Base-by-base conservation (phyloP, 2,329 filamentous ascomycete species). In the Trichophyton rubrum region DNA sequence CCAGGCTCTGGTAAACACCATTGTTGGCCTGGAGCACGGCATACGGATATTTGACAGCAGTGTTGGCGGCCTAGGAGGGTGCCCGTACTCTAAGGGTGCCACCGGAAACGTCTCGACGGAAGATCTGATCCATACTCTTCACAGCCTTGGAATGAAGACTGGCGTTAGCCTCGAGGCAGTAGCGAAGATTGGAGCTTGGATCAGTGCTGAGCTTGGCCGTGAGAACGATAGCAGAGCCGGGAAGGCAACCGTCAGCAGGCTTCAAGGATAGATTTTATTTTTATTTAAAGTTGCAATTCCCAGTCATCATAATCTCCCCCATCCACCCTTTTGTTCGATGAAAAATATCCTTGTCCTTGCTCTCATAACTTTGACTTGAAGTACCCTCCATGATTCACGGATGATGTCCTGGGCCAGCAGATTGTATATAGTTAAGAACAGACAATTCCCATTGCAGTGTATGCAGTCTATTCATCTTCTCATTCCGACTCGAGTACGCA, bases 61-160 rank as follows among this genome's bases (percentile, higher is more conserved):
- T 57, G 84, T 86, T 5, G 83, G 79, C 15, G 84, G 84, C 0
- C 73, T 86, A 17, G 84, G 84, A 43, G 84, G 84, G 0, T 86
- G 84, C 68, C 84, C 84, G 0, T 86, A 81, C 66, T 83, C 80
- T 55, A 84, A 84, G 33, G 84, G 84, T 3, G 84, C 84, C 5
- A 86, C 83, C 1, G 84, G 84, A 0, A 86, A 86, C 69, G 80
- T 86, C 17, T 79, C 82, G 2, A 85, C 83, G 0, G 84, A 86
- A 66, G 84, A 86, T 67, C 66, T 86, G 58, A 75, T 86, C 3
- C 81, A 86, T 67, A 79, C 77, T 2, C 70, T 86, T 60, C 81
- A 86, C 65, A 81, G 81, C 62, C 70, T 86, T 22, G 84, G 84
- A 0, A 78, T 80, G 69, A 76, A 80, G 62, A 86, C 83, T 0